Evolutionary conservation across 306 rosid species (phyloP).

Genomic region (Inga leiocalycina): DNA sequence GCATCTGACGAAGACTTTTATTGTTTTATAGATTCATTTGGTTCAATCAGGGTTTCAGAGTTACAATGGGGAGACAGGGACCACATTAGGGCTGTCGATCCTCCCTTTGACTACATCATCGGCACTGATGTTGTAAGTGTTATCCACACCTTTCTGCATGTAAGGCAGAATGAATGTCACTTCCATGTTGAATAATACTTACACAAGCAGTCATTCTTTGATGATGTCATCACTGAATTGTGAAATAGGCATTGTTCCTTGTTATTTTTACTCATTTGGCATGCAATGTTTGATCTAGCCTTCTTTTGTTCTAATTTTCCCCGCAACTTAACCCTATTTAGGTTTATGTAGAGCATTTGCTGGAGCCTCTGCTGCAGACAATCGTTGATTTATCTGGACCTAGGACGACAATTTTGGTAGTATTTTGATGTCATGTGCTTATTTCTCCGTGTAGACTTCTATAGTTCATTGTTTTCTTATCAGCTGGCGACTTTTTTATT

Average conservation of each 20-base stretch:
- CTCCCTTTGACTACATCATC: constrained; percentile 87
- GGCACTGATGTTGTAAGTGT: constrained; percentile 92
- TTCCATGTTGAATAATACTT: background rate
- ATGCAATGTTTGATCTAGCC: constrained; percentile 12
- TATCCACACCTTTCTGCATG: constrained; percentile 26
- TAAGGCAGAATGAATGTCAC: constrained; percentile 11
- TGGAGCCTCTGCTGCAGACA: constrained; percentile 85
- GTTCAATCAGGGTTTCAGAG: constrained; percentile 81
- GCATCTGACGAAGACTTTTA: constrained; percentile 29
- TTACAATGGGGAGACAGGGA: constrained; percentile 87
- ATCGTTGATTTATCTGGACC: constrained; percentile 85
- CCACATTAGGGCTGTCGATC: constrained; percentile 75
- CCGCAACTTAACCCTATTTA: constrained; percentile 26
- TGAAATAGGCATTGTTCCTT: background rate
- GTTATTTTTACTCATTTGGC: background rate
- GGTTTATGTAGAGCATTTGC: constrained; percentile 88
- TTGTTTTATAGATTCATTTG: constrained; percentile 70
- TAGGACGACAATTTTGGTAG: constrained; percentile 76
- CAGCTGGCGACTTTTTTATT: background rate
- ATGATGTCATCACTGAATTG: background rate
- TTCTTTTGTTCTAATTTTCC: background rate
- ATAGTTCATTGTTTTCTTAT: constrained; percentile 15
- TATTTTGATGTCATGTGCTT: background rate
- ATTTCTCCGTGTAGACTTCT: constrained; percentile 9
- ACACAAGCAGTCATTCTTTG: background rate